A percentile compares a stretch with the other conserved stretches of the same genome.
phyloP scores from a whole-genome alignment of 345 rosid species.

The Camelina neglecta region DNA sequence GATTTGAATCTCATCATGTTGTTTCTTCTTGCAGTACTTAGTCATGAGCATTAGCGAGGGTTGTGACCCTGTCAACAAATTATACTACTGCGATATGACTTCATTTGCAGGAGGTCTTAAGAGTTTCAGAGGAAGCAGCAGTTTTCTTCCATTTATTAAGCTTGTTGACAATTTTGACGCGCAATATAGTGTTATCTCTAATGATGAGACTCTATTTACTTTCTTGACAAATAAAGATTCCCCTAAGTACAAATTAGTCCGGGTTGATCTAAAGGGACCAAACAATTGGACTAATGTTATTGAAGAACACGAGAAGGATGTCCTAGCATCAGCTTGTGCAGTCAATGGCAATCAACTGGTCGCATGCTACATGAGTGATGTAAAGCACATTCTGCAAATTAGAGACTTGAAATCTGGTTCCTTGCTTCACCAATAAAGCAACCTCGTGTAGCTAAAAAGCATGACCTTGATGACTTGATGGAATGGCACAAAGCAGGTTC shows the following conservation, averaged over 20 bases:
- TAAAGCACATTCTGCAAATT: conserved; percentile 74
- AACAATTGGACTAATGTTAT: conserved; percentile 74
- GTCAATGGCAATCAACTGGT: conserved; percentile 75
- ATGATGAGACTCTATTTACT: conserved; percentile 79
- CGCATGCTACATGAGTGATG: conserved; percentile 83
- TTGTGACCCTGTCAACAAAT: conserved; percentile 87
- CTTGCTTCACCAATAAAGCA: conserved; percentile 55
- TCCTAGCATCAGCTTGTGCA: conserved; percentile 68
- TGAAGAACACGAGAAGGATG: conserved; percentile 79
- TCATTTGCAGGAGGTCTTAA: conserved; percentile 67
- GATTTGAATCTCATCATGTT: neutral
- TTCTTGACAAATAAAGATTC: conserved; percentile 83
- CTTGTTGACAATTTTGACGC: conserved; percentile 77
- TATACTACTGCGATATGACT: conserved; percentile 77
- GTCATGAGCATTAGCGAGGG: conserved; percentile 58
- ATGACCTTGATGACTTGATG: neutral
- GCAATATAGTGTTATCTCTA: conserved; percentile 63
- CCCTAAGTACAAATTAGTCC: conserved; percentile 81
- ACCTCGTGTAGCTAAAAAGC: too few species aligned
- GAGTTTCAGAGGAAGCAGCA: conserved; percentile 61
- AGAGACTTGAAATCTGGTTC: conserved; percentile 85
- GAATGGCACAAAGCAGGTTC: conserved; percentile 97
- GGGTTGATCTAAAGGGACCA: conserved; percentile 81
- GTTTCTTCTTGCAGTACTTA: conserved; percentile 67
- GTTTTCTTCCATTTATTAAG: conserved; percentile 72